phyloP scores from a whole-genome alignment of 306 rosid genomes.

The Lathyrus sativus region DNA sequence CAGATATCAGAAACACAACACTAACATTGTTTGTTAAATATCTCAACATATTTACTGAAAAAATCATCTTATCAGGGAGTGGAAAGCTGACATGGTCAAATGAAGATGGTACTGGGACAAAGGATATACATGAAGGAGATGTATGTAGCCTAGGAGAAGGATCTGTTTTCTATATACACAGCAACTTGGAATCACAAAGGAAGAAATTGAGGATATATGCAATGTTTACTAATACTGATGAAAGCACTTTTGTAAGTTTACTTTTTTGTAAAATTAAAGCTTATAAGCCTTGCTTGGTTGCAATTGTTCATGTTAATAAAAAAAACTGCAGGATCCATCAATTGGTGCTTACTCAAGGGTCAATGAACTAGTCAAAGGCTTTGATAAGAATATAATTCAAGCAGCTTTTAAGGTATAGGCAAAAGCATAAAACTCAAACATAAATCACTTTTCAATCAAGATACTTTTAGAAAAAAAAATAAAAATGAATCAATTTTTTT shows the following conservation, averaged over 20 bases:
- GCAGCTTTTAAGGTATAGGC: constrained; percentile 63
- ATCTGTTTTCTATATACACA: constrained; percentile 64
- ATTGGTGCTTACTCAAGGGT: constrained; percentile 81
- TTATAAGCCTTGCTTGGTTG: constrained; percentile 27
- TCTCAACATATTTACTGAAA: too few relatives aligned
- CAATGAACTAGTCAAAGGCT: constrained; percentile 61
- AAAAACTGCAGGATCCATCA: constrained; percentile 53
- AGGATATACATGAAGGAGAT: constrained; percentile 62
- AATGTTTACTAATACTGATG: constrained; percentile 59
- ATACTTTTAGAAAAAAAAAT: too few relatives aligned
- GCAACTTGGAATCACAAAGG: constrained; percentile 60
- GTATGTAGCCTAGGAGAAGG: constrained; percentile 62
- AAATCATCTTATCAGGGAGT: constrained; percentile 51
- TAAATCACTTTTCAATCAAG: too few relatives aligned
- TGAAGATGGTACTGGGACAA: constrained; percentile 42
- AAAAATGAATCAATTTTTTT: constrained; percentile 12
- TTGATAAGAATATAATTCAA: constrained; percentile 60
- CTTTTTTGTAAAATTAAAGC: constrained; percentile 2
- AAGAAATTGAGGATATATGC: constrained; percentile 71
- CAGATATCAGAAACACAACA: too few relatives aligned
- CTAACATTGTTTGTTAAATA: too few relatives aligned
- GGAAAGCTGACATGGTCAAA: constrained; percentile 63
- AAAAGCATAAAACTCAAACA: too few relatives aligned
- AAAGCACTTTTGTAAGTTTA: constrained; percentile 52
- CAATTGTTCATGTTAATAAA: constrained; percentile 16